Percentiles rank a stretch among this genome's conserved stretches.
phyloP scores from a whole-genome alignment of 176 grass and related monocot species.

The Zizania latifolia region DNA sequence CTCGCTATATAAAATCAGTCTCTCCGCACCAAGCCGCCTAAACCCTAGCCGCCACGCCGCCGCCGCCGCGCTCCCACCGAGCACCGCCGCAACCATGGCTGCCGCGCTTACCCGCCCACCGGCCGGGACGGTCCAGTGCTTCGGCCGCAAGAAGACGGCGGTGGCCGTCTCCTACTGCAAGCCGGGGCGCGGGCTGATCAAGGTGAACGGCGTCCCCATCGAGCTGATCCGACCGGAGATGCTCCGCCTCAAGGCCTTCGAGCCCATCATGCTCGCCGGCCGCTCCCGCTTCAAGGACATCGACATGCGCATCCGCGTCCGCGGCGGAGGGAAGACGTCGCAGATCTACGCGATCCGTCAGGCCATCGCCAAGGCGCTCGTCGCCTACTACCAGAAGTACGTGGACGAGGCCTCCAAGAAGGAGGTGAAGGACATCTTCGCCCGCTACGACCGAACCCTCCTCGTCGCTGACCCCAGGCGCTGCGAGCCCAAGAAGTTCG shows the following conservation, averaged over 20 bases:
- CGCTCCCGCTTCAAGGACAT: too few relatives aligned
- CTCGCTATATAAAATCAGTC: not conserved
- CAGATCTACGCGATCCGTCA: too few relatives aligned
- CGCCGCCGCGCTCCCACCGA: not conserved
- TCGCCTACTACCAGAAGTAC: slow-evolving; percentile 82
- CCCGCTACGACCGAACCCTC: slow-evolving; percentile 18
- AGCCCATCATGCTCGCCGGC: too few relatives aligned
- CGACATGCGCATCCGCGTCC: too few relatives aligned
- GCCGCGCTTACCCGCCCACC: slow-evolving; percentile 22
- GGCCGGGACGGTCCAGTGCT: slow-evolving; percentile 56
- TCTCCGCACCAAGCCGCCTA: not conserved
- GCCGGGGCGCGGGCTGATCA: too few relatives aligned
- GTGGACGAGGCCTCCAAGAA: slow-evolving; percentile 56
- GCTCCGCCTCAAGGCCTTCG: too few relatives aligned
- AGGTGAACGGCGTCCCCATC: too few relatives aligned
- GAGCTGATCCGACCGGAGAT: too few relatives aligned
- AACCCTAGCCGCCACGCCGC: not conserved
- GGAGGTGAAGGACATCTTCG: slow-evolving; percentile 15
- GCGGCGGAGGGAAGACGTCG: too few relatives aligned
- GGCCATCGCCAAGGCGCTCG: too few relatives aligned
- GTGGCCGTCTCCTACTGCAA: slow-evolving; percentile 65
- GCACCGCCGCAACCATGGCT: slow-evolving; percentile 1
- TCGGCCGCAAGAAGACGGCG: slow-evolving; percentile 72
- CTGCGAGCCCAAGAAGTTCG: too few relatives aligned
- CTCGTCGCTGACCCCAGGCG: too few relatives aligned